Conservation (phyloP, 2,329 filamentous ascomycete species). For the Tricladium varicosporioides region DNA sequence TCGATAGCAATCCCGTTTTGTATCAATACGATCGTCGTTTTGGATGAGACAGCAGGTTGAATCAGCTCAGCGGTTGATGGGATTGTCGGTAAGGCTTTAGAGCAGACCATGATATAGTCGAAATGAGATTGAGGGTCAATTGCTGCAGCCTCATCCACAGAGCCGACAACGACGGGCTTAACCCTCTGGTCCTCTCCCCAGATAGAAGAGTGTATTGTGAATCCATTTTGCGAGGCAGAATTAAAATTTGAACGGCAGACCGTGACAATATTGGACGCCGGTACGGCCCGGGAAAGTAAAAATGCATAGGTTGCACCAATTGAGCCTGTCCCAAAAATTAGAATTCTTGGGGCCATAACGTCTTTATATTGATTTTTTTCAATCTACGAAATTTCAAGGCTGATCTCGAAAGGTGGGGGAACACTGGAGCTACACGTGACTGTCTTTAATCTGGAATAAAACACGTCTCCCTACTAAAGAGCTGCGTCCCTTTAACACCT, state of each 20-base stretch:
- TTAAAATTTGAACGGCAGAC: conserved; percentile 36
- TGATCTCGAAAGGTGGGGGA: too few species aligned
- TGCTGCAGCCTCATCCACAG: conserved; percentile 16
- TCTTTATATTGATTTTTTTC: neutral
- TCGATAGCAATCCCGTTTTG: conserved; percentile 64
- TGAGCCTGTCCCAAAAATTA: neutral
- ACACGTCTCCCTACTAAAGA: too few species aligned
- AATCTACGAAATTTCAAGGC: too few species aligned
- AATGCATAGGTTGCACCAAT: neutral
- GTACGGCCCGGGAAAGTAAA: neutral
- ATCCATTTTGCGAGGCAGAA: conserved; percentile 21
- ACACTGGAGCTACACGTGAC: too few species aligned
- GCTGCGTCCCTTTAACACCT: too few species aligned
- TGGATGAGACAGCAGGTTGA: conserved; percentile 37
- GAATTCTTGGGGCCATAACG: neutral
- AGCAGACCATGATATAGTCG: conserved; percentile 24
- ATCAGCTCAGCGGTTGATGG: conserved; percentile 21
- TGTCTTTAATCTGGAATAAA: too few species aligned
- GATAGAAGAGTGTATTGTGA: conserved; percentile 21
- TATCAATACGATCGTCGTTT: conserved; percentile 55
- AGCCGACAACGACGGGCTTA: conserved; percentile 17
- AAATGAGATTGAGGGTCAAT: conserved; percentile 9
- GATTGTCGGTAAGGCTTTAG: conserved; percentile 20
- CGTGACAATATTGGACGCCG: neutral
- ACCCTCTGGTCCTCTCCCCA: conserved; percentile 17